Evolutionary conservation across 306 rosid genomes (phyloP).

Genomic region (Citrullus mucosospermus): DNA sequence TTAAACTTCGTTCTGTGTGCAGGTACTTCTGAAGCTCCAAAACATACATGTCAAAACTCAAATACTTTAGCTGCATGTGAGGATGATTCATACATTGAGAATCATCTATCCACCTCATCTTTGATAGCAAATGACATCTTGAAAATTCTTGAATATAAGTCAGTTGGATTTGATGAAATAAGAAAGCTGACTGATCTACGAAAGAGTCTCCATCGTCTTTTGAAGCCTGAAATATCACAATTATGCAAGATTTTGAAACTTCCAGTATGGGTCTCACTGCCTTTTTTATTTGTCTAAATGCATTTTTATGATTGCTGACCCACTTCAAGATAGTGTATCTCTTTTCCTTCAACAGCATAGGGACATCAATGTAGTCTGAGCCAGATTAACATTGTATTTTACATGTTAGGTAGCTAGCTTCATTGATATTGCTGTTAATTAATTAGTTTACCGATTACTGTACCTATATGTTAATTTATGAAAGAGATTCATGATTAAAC

Average conservation of each 20-base stretch:
- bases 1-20: slow-evolving; percentile 22
- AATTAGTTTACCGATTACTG: background rate
- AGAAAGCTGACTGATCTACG: slow-evolving; percentile 24
- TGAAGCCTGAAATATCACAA: slow-evolving; percentile 35
- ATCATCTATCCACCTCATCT: slow-evolving; percentile 11
- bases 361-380: background rate
- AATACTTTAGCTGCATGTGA: slow-evolving; percentile 19
- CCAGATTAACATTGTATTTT: background rate
- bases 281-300: background rate
- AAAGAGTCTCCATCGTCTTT: slow-evolving; percentile 23
- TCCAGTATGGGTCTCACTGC: slow-evolving; percentile 29
- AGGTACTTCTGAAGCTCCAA: slow-evolving; percentile 19
- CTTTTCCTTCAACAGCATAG: background rate
- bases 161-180: slow-evolving; percentile 19
- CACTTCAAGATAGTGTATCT: background rate
- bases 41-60: slow-evolving; percentile 16
- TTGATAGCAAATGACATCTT: slow-evolving; percentile 5
- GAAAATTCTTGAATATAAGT: slow-evolving; percentile 11
- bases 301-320: background rate
- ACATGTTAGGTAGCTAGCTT: background rate
- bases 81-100: slow-evolving; percentile 7
- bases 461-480: background rate
- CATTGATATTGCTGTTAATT: background rate
- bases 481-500: background rate
- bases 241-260: slow-evolving; percentile 49